phyloP scores from a whole-genome alignment of 257 asterid genomes.

The Lantana camara region DNA sequence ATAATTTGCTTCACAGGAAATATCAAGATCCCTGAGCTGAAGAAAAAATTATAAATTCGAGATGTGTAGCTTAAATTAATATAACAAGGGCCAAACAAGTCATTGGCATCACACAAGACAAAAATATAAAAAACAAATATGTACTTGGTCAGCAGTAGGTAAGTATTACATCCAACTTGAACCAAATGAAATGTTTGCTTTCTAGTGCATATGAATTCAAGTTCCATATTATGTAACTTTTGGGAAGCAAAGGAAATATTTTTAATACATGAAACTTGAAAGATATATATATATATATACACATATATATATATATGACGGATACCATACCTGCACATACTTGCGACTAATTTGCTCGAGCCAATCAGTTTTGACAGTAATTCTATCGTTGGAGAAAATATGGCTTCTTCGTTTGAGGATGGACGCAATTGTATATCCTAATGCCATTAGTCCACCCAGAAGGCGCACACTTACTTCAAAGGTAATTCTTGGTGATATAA shows the following conservation, averaged over 20 bases:
- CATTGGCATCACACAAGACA: slow-evolving; percentile 1
- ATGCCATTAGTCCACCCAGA: slow-evolving; percentile 98
- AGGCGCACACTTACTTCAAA: slow-evolving; percentile 99
- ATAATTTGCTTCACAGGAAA: slow-evolving; percentile 25
- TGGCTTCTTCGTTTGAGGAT: slow-evolving; percentile 96
- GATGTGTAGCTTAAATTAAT: slow-evolving; percentile 6
- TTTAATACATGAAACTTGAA: too few relatives aligned
- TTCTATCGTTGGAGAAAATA: slow-evolving; percentile 70
- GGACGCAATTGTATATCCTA: slow-evolving; percentile 95
- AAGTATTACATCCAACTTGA: slow-evolving; percentile 18
- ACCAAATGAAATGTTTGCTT: background rate
- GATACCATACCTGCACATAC: slow-evolving; percentile 76
- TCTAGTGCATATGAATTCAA: slow-evolving; percentile 5
- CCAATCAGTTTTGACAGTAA: slow-evolving; percentile 93
- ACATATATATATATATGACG: too few relatives aligned
- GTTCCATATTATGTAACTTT: too few relatives aligned
- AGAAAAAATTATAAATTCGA: slow-evolving; percentile 3
- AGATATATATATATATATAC: too few relatives aligned
- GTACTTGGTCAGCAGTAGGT: too few relatives aligned
- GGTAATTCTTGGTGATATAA: slow-evolving; percentile 95
- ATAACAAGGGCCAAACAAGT: slow-evolving; percentile 4
- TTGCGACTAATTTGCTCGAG: slow-evolving; percentile 93
- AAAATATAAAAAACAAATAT: background rate
- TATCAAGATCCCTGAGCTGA: slow-evolving; percentile 9
- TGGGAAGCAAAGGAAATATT: too few relatives aligned